These are phyloP conservation scores for Didymella sp. DNA, from an alignment of 2,329 filamentous ascomycete genomes.

Conservation along the genomic window DNA sequence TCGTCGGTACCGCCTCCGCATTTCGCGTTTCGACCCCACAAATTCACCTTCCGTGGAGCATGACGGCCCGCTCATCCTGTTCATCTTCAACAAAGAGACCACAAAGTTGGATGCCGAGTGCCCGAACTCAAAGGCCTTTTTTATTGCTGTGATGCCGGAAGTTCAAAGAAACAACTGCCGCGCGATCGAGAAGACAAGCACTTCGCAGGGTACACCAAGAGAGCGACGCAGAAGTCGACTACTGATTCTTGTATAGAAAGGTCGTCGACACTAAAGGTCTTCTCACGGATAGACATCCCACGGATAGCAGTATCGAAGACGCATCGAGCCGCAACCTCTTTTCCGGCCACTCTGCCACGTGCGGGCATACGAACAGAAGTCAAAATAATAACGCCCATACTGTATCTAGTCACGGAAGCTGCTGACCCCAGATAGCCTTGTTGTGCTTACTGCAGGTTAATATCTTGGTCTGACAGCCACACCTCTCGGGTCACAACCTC, in stretches of 20 bases:
- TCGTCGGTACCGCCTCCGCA: slow-evolving; percentile 3
- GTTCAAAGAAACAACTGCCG: too few species aligned
- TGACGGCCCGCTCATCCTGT: slow-evolving; percentile 12
- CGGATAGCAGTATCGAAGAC: neutral
- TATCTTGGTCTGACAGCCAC: slow-evolving; percentile 1
- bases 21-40: slow-evolving; percentile 6
- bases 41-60: neutral
- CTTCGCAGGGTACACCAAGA: neutral
- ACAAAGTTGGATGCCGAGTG: neutral
- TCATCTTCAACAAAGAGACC: neutral
- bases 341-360: neutral
- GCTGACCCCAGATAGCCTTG: neutral
- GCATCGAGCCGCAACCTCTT: neutral
- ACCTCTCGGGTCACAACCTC: slow-evolving; percentile 13
- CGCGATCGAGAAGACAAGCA: neutral
- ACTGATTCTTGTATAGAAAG: neutral
- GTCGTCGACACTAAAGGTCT: neutral
- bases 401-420: neutral
- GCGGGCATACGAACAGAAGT: neutral
- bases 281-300: neutral
- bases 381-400: neutral
- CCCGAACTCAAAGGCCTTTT: neutral
- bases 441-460: slow-evolving; percentile 7
- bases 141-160: neutral
- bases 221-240: neutral